These are phyloP conservation scores for Bolboschoenoplectus hybrid DNA, from an alignment of 202 grass and related monocot species.

Conservation along the genomic window DNA sequence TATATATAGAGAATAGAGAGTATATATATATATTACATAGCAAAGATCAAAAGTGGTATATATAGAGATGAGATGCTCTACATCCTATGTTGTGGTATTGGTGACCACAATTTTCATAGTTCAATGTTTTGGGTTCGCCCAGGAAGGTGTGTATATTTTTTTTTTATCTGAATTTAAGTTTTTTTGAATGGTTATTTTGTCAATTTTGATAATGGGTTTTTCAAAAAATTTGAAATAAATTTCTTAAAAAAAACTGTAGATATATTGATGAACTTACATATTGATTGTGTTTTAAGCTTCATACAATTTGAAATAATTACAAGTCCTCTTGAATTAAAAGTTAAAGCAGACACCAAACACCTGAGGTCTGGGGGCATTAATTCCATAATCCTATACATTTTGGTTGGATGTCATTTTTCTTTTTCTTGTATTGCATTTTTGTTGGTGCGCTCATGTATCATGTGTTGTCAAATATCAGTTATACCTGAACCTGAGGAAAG, in stretches of 20 bases:
- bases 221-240: too few species aligned
- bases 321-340: not conserved
- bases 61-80: conserved; percentile 7
- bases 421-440: not conserved
- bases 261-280: too few species aligned
- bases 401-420: not conserved
- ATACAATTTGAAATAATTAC: not conserved
- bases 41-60: not conserved
- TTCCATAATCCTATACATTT: not conserved
- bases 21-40: not conserved
- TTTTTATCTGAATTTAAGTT: not conserved
- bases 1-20: not conserved
- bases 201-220: too few species aligned
- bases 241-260: too few species aligned
- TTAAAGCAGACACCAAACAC: not conserved
- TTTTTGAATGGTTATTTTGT: too few species aligned
- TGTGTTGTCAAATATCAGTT: conserved; percentile 10
- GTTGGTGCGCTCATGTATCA: not conserved
- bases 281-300: too few species aligned
- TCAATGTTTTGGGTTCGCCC: conserved; percentile 3
- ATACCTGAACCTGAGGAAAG: conserved; percentile 6
- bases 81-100: not conserved
- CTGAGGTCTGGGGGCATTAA: not conserved
- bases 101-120: not conserved
- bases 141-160: not conserved